These are phyloP conservation scores for Penicillium egyptiacum DNA, from an alignment of 495 filamentous ascomycete species.

Conservation along the genomic window DNA sequence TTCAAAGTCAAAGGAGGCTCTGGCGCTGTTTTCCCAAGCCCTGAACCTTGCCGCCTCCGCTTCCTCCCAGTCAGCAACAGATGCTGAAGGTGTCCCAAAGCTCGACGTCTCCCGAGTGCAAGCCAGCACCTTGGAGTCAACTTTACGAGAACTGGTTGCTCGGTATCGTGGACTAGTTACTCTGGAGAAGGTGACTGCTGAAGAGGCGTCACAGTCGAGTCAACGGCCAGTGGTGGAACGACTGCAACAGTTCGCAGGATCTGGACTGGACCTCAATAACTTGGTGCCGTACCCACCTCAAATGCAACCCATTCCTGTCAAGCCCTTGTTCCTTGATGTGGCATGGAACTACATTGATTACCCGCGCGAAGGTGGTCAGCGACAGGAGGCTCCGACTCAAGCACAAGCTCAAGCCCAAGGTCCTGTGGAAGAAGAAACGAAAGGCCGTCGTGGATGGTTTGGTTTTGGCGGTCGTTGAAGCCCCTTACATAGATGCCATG, in stretches of 20 bases:
- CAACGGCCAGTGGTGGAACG: constrained; percentile 64
- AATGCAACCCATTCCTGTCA: constrained; percentile 81
- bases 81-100: constrained; percentile 45
- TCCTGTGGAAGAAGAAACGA: constrained; percentile 50
- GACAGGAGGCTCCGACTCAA: constrained; percentile 17
- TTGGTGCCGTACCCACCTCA: constrained; percentile 85
- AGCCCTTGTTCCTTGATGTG: constrained; percentile 93
- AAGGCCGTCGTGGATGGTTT: constrained; percentile 81
- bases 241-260: constrained; percentile 69
- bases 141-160: constrained; percentile 66
- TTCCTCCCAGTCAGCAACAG: constrained; percentile 34
- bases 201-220: constrained; percentile 30
- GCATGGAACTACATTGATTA: constrained; percentile 99
- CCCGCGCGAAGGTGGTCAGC: constrained; percentile 52
- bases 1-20: constrained; percentile 69
- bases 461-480: constrained; percentile 69
- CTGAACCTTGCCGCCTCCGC: constrained; percentile 50
- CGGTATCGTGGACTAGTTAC: constrained; percentile 82
- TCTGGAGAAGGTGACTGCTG: constrained; percentile 57
- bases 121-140: constrained; percentile 54
- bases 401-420: constrained; percentile 27
- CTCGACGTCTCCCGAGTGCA: constrained; percentile 60
- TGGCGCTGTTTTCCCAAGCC: constrained; percentile 78
- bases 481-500: background rate
- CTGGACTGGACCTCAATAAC: constrained; percentile 67